These are phyloP conservation scores for Choanephora cucurbitarum DNA, from an alignment of 371 early-diverging fungal genomes.

Conservation along the genomic window DNA sequence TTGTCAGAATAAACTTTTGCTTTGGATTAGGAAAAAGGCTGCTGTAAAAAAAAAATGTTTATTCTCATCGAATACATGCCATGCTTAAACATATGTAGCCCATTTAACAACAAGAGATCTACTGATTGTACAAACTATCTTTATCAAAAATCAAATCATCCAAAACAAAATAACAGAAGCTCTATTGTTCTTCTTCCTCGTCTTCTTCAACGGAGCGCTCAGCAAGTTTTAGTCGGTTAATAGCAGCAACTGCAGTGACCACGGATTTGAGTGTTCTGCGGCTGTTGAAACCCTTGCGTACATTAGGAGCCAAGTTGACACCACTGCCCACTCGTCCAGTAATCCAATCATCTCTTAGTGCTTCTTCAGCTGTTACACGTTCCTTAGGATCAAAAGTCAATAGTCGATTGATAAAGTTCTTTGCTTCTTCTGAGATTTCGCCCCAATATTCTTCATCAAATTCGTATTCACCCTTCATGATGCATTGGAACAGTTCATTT, in stretches of 20 bases:
- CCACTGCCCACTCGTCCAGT: slow-evolving; percentile 8
- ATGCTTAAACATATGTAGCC: too few relatives aligned
- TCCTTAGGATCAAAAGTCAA: slow-evolving; percentile 69
- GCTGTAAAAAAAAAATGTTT: too few relatives aligned
- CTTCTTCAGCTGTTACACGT: slow-evolving; percentile 73
- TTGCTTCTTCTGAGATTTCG: slow-evolving; percentile 76
- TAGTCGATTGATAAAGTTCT: slow-evolving; percentile 72
- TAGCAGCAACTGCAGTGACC: slow-evolving; percentile 26
- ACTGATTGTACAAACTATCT: too few relatives aligned
- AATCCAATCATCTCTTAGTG: slow-evolving; percentile 75
- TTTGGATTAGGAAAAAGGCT: too few relatives aligned
- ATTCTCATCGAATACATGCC: too few relatives aligned
- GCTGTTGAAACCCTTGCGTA: slow-evolving; percentile 35
- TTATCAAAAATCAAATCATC: too few relatives aligned
- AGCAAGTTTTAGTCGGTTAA: slow-evolving; percentile 15
- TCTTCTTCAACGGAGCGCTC: too few relatives aligned
- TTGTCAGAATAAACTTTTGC: too few relatives aligned
- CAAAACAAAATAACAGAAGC: too few relatives aligned
- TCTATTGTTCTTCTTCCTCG: too few relatives aligned
- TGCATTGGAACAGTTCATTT: slow-evolving; percentile 56
- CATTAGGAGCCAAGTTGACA: slow-evolving; percentile 33
- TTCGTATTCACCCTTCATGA: slow-evolving; percentile 65
- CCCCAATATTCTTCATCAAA: slow-evolving; percentile 80
- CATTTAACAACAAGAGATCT: too few relatives aligned
- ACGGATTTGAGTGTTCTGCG: slow-evolving; percentile 26